A percentile compares a stretch with the other conserved stretches of the same genome.
These are phyloP conservation scores for Lachnellula willkommii DNA, from an alignment of 2,329 filamentous ascomycete species.

Conservation along the genomic window DNA sequence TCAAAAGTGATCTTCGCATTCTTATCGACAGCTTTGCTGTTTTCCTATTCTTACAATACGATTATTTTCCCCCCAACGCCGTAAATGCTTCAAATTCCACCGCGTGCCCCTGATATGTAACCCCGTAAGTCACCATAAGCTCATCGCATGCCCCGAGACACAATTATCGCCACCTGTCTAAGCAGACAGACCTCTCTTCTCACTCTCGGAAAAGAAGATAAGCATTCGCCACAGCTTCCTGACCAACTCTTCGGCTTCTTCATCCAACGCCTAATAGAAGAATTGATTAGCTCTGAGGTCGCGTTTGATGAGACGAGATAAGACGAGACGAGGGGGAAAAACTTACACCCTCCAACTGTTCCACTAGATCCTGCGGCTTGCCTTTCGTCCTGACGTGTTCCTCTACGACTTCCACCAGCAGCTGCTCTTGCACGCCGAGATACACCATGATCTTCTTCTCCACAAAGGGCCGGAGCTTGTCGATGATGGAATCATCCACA, in stretches of 20 bases:
- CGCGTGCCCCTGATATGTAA: background rate
- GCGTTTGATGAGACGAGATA: too few species aligned
- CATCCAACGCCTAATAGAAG: slow-evolving; percentile 67
- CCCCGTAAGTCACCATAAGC: background rate
- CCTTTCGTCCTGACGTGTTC: slow-evolving; percentile 74
- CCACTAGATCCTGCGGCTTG: slow-evolving; percentile 72
- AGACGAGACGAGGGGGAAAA: background rate
- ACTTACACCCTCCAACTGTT: slow-evolving; percentile 77
- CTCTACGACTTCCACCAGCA: slow-evolving; percentile 88
- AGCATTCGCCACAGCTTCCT: slow-evolving; percentile 98
- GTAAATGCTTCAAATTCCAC: background rate
- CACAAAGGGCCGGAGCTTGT: slow-evolving; percentile 89
- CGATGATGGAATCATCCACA: slow-evolving; percentile 73
- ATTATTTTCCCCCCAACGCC: background rate
- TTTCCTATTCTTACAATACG: background rate
- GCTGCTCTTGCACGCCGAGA: slow-evolving; percentile 90
- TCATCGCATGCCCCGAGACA: background rate
- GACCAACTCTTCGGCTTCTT: slow-evolving; percentile 88
- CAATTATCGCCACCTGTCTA: slow-evolving; percentile 32
- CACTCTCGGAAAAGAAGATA: slow-evolving; percentile 93
- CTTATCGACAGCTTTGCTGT: background rate
- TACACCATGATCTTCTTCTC: slow-evolving; percentile 98
- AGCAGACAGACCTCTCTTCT: slow-evolving; percentile 78
- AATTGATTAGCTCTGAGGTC: slow-evolving; percentile 31
- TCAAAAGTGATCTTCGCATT: background rate